Base-by-base conservation (phyloP, 257 asterid species). In the Perilla frutescens region DNA sequence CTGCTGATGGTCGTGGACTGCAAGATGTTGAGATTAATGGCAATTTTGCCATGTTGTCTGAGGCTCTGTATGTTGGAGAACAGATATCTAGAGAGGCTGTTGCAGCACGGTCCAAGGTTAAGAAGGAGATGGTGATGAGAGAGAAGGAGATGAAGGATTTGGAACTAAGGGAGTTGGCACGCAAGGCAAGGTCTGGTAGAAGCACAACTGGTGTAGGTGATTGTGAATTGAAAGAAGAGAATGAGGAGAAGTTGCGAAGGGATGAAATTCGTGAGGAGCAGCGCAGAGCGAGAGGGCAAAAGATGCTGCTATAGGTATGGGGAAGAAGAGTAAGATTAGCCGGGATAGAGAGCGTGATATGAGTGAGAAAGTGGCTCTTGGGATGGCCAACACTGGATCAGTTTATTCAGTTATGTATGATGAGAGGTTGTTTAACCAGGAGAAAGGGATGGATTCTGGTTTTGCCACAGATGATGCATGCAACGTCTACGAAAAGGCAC, bases 21-120 rank as follows among this genome's bases (percentile, higher is more conserved):
- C 96, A 94, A 81, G 99, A 90, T n/a, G 96, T 91, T 81, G 92
- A 88, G 79, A 90, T 94, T 79, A 91, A 88, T 68, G 97, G 90
- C 72, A 94, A 91, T 79, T 91, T 94, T 70, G 97, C 97, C 0
- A 88, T 88, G 86, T 73, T 94, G 6, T 88, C 89, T 0, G 92
- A 94, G 82, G 86, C 97, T 59, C 70, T 94, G 34, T 88, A 88
- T 64, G 93, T 91, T 66, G 97, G 96, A 0, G 93, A 91, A 72
- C 96, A 90, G 85, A 90, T 88, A 80, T 98, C 99, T 26, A 87
- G 96, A 82, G 98, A 90, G 80, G 98, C 96, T 37, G 97, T 91
- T 74, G 92, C 96, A 2, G 91, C 91, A 80, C 87, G 97, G 68
- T 90, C 96, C 1, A 91, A 94, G 90, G 97, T 90, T 55, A 96